Conservation (phyloP, 495 filamentous ascomycete species). For the Penicillium crystallinum region DNA sequence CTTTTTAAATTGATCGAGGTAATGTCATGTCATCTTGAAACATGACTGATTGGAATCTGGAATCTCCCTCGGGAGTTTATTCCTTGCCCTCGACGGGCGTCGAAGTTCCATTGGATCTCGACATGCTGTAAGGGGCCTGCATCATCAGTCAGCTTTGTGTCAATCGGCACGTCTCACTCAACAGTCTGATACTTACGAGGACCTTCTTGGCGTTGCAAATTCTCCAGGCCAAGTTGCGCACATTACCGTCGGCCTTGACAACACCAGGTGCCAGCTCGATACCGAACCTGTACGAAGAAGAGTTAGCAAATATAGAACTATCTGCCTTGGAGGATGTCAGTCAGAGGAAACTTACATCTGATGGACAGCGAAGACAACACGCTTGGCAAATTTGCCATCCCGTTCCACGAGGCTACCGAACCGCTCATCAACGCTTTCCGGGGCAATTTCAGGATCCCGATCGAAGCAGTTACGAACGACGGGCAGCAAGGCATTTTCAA, state of each 20-base stretch:
- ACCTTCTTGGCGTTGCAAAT: constrained; percentile 95
- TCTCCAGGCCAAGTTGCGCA: constrained; percentile 87
- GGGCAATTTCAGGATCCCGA: constrained; percentile 85
- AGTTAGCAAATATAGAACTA: constrained; percentile 10
- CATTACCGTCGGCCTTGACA: constrained; percentile 87
- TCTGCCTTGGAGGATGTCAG: background rate
- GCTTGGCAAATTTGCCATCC: constrained; percentile 79
- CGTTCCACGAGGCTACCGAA: constrained; percentile 80
- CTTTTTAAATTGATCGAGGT: background rate
- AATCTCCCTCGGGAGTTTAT: background rate
- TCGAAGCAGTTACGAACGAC: constrained; percentile 90
- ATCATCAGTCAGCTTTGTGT: constrained; percentile 6
- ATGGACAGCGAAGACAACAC: constrained; percentile 88
- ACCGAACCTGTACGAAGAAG: constrained; percentile 59
- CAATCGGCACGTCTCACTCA: background rate
- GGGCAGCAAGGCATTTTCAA: constrained; percentile 73
- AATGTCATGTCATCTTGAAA: background rate
- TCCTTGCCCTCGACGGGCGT: constrained; percentile 35
- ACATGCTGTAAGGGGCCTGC: constrained; percentile 48
- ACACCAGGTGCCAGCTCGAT: constrained; percentile 92
- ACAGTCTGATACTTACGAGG: constrained; percentile 55
- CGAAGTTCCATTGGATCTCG: constrained; percentile 36
- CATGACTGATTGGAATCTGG: background rate
- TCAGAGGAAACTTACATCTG: constrained; percentile 60
- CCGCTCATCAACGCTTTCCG: constrained; percentile 68